Percentiles rank a stretch among this genome's conserved stretches.
Evolutionary conservation across 169 alveolate genomes (phyloP).

Genomic region (Eimeria praecox): DNA sequence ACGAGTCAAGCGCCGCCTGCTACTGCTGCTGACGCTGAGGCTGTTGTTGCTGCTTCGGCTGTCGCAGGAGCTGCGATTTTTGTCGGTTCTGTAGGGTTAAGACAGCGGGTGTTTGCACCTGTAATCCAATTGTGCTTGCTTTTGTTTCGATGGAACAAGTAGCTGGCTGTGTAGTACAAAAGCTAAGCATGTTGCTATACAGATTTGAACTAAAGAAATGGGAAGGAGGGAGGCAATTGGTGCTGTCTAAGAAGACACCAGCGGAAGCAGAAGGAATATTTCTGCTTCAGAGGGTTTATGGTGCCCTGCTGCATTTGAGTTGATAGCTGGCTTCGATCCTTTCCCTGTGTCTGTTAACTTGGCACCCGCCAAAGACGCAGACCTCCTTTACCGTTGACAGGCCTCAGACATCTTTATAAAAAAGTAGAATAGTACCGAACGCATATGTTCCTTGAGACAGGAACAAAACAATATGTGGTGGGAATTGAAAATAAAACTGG

Average conservation of each 20-base stretch:
- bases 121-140: background rate
- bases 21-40: background rate
- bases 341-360: background rate
- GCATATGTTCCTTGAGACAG: no score
- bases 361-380: background rate
- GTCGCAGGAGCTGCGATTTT: background rate
- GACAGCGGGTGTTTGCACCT: background rate
- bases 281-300: background rate
- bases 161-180: background rate
- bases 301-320: background rate
- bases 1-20: no score
- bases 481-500: conserved; percentile 82
- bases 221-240: background rate
- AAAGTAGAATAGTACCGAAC: no score
- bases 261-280: background rate
- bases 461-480: no score
- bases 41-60: background rate
- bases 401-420: background rate
- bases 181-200: background rate
- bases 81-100: background rate
- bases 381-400: background rate
- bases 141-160: background rate
- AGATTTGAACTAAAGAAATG: no score
- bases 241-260: background rate
- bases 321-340: background rate